Base-by-base conservation (phyloP, 2,329 filamentous ascomycete genomes). In the Tolypocladium endophyticum region DNA sequence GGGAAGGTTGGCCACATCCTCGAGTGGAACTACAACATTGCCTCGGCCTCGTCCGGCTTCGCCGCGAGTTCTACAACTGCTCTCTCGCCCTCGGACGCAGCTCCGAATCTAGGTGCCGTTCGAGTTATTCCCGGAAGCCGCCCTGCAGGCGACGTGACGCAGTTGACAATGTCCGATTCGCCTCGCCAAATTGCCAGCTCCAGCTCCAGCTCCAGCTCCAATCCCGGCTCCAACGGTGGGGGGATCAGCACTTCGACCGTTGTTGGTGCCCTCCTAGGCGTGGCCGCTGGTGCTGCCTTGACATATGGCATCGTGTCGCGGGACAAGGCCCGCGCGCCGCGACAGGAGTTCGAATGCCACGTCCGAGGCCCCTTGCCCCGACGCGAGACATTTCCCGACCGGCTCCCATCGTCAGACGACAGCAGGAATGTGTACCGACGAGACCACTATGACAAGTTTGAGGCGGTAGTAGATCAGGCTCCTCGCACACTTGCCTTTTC, bases 191-290 rank as follows among this genome's bases (percentile, higher is more conserved):
- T 28, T 18, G 28, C 28, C 25, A 52, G 16, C 28, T 52, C 47
- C 47, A 30, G 30, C 16, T 33, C 47, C 12, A 52, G 39, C 20
- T 43, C 39, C 20, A 43, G 39, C 58, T 23, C 41, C 7, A n/a
- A n/a, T n/a, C n/a, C n/a, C n/a, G n/a, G 39, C 39, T 43, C 39
- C 20, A 43, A 45, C 56, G 38, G 28, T 56, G 28, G 55, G 58
- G 25, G 38, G 18, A 43, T 83, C 45, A 80, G 78, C 56, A 79
- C 84, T 47, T 86, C 86, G 64, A 83, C 84, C 25, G 79, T 92
- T 50, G 80, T 94, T 54, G 89, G 90, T 9, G 88, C 89, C 9
- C 77, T 95, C 14, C 79, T 96, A 56, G 90, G 90, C 52, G 89
- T 88, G 38, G 90, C 89, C 20, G 89, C 89, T 23, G 87, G 76